phyloP scores from a whole-genome alignment of 129 eudicot species.

The Rutidosis leptorrhynchoides region DNA sequence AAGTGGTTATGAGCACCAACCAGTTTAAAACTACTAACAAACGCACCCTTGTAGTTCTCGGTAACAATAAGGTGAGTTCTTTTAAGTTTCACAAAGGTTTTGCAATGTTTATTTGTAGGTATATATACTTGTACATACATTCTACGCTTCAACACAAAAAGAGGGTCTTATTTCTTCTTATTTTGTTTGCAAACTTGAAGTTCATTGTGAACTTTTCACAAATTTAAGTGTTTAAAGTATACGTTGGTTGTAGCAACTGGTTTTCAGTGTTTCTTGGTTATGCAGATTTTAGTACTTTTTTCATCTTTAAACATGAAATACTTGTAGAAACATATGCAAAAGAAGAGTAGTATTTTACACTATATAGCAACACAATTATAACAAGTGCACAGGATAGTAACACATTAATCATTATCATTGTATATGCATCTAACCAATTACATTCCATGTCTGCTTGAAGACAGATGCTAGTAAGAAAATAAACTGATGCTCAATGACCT shows the following conservation, averaged over 20 bases:
- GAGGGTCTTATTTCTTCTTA: slow-evolving; percentile 15
- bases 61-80: slow-evolving; percentile 27
- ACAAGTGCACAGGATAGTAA: no score
- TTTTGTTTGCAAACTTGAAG: slow-evolving; percentile 8
- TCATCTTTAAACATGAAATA: background rate
- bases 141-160: slow-evolving; percentile 20
- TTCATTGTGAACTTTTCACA: background rate
- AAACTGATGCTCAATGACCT: background rate
- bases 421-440: background rate
- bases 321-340: background rate
- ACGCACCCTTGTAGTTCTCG: slow-evolving; percentile 43
- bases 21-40: slow-evolving; percentile 23
- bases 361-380: background rate
- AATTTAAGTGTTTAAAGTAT: background rate
- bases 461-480: background rate
- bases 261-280: no score
- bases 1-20: slow-evolving; percentile 21
- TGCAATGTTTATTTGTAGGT: slow-evolving; percentile 22
- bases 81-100: slow-evolving; percentile 16
- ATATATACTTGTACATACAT: slow-evolving; percentile 37
- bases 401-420: background rate
- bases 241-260: background rate
- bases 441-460: background rate
- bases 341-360: no score
- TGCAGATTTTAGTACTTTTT: background rate